Conservation (phyloP, 768 basidiomycete genomes). For the Leccinellum luteum region DNA sequence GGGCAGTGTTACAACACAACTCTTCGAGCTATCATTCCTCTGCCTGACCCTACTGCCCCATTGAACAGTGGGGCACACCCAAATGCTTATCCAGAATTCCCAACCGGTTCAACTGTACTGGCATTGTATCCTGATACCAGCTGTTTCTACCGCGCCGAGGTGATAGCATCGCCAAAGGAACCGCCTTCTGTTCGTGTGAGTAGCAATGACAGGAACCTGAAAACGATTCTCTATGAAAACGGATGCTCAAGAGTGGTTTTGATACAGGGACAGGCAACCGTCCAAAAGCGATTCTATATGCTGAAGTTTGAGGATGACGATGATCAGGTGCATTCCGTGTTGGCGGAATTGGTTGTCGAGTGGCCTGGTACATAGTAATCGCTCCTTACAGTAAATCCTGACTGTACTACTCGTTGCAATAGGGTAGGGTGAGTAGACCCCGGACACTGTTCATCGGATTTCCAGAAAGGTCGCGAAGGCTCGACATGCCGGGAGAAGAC, state of each 20-base stretch:
- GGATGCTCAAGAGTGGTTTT: constrained; percentile 8
- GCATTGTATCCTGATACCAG: constrained; percentile 91
- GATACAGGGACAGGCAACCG: constrained; percentile 28
- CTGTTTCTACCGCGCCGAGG: constrained; percentile 87
- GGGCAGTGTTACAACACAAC: constrained; percentile 70
- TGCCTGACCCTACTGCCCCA: constrained; percentile 68
- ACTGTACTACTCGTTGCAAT: background rate
- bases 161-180: constrained; percentile 63
- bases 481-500: constrained; percentile 11
- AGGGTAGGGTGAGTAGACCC: constrained; percentile 10
- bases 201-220: background rate
- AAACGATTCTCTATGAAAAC: no score
- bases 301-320: constrained; percentile 90
- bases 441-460: constrained; percentile 5
- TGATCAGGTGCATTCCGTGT: constrained; percentile 73
- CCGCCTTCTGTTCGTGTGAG: constrained; percentile 39
- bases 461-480: constrained; percentile 16
- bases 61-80: constrained; percentile 60
- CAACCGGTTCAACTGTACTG: constrained; percentile 71
- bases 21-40: constrained; percentile 68
- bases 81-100: constrained; percentile 69
- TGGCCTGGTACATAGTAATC: constrained; percentile 49
- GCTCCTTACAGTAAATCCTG: background rate
- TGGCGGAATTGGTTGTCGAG: constrained; percentile 81
- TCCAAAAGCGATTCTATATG: constrained; percentile 62